Base-by-base conservation (phyloP, 176 grass and related monocot species). In the Saccharum spontaneum region DNA sequence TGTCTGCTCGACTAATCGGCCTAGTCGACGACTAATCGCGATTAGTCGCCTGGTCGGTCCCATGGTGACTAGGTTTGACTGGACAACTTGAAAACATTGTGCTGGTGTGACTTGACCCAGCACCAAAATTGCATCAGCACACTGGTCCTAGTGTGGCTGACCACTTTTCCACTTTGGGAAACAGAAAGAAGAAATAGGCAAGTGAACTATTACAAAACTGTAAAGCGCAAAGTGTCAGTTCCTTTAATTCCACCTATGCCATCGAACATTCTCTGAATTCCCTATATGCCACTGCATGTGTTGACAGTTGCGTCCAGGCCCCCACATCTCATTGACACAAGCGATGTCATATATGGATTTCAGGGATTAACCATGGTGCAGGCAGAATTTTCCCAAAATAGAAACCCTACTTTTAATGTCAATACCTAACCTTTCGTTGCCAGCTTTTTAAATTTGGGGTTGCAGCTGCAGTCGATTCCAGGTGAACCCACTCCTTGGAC, bases 121-220 rank as follows among this genome's bases (percentile, higher is more conserved):
- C 60, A 87, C 78, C 49, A 36, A 69, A 76, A 59, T 67, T 76
- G 52, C 0, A 17, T 59, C 26, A 76, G 62, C 33, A 57, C 34
- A 10, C 36, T 40, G 31, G 18, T 13, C 20, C 45, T 9, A 36
- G 14, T 77, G 44, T 40, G 18, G 34, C 63, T 44, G 36, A 6
- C 28, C n/a, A 45, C 23, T 17, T 59, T 78, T 77, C 34, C 50
- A 7, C 18, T 70, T 60, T 70, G 5, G 50, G 37, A 69, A 70
- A 36, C 49, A 60, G 7, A 69, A 59, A 23, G 46, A 78, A 41
- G 46, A 78, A 41, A 67, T 38, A 59, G 64, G 54, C 70, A 80
- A 22, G 59, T 79, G 11, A 69, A 23, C 37, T 54, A 60, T 45
- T 13, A 38, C 3, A 44, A 28, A 28, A 28, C 28, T 28, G 18